These are phyloP conservation scores for Candida vaughaniae DNA, from an alignment of 805 yeast species.

Conservation along the genomic window DNA sequence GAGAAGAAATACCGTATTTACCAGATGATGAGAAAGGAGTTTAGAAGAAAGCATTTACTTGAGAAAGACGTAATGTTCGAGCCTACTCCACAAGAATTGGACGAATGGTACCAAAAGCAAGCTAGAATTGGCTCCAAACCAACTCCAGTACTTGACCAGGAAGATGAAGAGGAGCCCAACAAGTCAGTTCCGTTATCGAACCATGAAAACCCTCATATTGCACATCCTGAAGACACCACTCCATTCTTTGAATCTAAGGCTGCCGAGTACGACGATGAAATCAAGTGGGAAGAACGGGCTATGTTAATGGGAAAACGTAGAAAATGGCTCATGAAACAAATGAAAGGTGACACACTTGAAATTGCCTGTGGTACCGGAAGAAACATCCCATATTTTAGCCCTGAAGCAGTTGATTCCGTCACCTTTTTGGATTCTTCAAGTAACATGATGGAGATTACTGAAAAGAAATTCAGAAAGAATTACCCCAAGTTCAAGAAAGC, in stretches of 20 bases:
- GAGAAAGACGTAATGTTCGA: slow-evolving; percentile 34
- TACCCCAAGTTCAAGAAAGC: slow-evolving; percentile 70
- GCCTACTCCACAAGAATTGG: slow-evolving; percentile 42
- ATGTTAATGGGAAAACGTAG: slow-evolving; percentile 63
- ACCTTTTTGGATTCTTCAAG: slow-evolving; percentile 84
- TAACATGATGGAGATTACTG: slow-evolving; percentile 81
- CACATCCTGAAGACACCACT: slow-evolving; percentile 80
- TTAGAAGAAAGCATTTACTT: slow-evolving; percentile 37
- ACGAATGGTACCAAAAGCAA: slow-evolving; percentile 40
- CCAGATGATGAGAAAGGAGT: slow-evolving; percentile 50
- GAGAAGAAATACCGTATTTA: slow-evolving; percentile 58
- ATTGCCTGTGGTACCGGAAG: slow-evolving; percentile 97
- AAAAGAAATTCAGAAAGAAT: slow-evolving; percentile 64
- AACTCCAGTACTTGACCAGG: slow-evolving; percentile 22
- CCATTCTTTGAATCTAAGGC: slow-evolving; percentile 77
- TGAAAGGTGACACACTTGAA: slow-evolving; percentile 87
- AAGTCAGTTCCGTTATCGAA: slow-evolving; percentile 30
- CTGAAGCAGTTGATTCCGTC: slow-evolving; percentile 60
- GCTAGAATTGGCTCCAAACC: slow-evolving; percentile 21
- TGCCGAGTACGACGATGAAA: slow-evolving; percentile 73
- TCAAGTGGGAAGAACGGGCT: slow-evolving; percentile 69
- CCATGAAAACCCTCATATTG: slow-evolving; percentile 43
- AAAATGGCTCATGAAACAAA: slow-evolving; percentile 74
- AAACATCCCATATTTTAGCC: slow-evolving; percentile 73
- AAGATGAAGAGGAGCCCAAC: slow-evolving; percentile 1